Conservation (phyloP, 176 grass and related monocot genomes). For the Dactylis glomerata region DNA sequence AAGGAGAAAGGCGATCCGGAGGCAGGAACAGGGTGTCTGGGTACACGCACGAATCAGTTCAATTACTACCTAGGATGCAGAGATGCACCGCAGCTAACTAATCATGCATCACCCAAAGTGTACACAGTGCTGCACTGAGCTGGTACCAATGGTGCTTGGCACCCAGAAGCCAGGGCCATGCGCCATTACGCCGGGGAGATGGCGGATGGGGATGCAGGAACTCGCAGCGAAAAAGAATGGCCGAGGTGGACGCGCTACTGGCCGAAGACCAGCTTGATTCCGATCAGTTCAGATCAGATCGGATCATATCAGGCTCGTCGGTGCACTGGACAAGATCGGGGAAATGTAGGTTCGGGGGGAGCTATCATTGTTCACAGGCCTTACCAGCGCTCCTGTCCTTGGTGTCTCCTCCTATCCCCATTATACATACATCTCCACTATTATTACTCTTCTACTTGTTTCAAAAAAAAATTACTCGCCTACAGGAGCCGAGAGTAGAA, state of each 20-base stretch:
- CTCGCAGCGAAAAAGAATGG: not conserved
- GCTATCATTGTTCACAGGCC: constrained; percentile 32
- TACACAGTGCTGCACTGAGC: not conserved
- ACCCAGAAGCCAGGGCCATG: not conserved
- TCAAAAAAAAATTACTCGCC: not conserved
- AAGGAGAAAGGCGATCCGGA: constrained; percentile 35
- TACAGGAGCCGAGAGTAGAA: constrained; percentile 5
- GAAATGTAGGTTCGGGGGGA: constrained; percentile 21
- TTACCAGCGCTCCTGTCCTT: not conserved
- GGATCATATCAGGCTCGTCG: not conserved
- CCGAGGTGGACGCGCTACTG: constrained; percentile 10
- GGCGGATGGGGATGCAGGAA: not conserved
- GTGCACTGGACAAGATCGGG: not conserved
- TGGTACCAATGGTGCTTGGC: not conserved
- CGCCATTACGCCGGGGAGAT: not conserved
- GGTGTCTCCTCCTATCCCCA: constrained; percentile 7
- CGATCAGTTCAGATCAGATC: not conserved
- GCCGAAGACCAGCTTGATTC: not conserved
- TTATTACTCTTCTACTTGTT: too few species aligned
- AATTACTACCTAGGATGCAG: constrained; percentile 2
- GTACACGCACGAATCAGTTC: not conserved
- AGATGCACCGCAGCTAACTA: not conserved
- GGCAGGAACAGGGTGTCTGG: constrained; percentile 20
- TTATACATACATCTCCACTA: constrained; percentile 17
- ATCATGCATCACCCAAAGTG: not conserved